Evolutionary conservation across 345 rosid species (phyloP).

Genomic region (Eucalyptus brandiana): DNA sequence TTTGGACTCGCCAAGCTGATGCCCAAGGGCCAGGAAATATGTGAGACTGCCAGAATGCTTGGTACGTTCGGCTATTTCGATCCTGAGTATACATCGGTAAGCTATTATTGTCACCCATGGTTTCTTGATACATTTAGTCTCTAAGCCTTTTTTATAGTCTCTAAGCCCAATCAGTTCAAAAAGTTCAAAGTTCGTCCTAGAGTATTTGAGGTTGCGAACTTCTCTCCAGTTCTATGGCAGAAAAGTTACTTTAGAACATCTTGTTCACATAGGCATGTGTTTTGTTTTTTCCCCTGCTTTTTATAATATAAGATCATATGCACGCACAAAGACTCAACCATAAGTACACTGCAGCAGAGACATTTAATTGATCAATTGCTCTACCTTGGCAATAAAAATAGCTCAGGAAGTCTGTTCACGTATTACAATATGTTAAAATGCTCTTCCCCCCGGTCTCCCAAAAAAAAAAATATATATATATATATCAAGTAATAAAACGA

Average conservation of each 20-base stretch:
- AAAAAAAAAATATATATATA: neutral
- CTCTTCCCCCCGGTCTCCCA: no score
- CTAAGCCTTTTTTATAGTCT: neutral
- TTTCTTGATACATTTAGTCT: neutral
- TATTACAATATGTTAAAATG: neutral
- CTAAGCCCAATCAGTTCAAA: neutral
- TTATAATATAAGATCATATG: neutral
- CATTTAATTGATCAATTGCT: neutral
- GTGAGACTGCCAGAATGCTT: slow-evolving; percentile 83
- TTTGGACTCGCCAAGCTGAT: slow-evolving; percentile 94
- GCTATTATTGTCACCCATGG: neutral
- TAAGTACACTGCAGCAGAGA: neutral
- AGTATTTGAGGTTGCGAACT: neutral
- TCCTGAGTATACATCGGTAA: slow-evolving; percentile 93
- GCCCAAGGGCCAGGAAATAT: slow-evolving; percentile 87
- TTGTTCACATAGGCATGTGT: neutral
- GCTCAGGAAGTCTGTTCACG: neutral
- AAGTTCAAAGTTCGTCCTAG: neutral
- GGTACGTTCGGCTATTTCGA: slow-evolving; percentile 98
- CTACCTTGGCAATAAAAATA: neutral
- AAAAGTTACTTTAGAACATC: neutral
- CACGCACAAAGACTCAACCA: neutral
- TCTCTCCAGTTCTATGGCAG: neutral
- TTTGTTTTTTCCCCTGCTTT: neutral
- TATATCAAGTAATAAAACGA: neutral